phyloP scores from a whole-genome alignment of 345 rosid species.

The Populus pruinosa region DNA sequence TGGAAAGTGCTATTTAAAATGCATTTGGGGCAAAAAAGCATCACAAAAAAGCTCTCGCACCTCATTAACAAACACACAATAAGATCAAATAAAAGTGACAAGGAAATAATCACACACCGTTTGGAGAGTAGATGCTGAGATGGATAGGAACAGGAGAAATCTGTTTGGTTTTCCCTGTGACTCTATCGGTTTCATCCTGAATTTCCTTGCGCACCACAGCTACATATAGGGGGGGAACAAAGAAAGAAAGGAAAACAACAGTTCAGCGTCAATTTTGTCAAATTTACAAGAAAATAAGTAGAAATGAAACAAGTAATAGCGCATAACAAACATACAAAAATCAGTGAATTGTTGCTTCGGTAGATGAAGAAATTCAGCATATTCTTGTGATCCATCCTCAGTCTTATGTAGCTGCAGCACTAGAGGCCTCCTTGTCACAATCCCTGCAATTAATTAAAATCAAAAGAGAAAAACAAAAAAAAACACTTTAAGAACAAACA shows the following conservation, averaged over 20 bases:
- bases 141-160: constrained; percentile 94
- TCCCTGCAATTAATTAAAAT: constrained; percentile 43
- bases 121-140: constrained; percentile 86
- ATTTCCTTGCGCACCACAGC: constrained; percentile 83
- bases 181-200: constrained; percentile 87
- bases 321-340: constrained; percentile 21
- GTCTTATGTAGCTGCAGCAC: constrained; percentile 44
- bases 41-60: not conserved
- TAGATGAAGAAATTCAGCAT: constrained; percentile 42
- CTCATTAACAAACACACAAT: not conserved
- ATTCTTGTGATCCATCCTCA: constrained; percentile 33
- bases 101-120: constrained; percentile 37
- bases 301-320: not conserved
- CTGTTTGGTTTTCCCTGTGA: constrained; percentile 82
- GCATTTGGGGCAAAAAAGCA: too few species aligned
- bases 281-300: not conserved
- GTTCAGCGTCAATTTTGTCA: not conserved
- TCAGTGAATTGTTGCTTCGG: constrained; percentile 35
- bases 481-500: not conserved
- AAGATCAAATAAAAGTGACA: not conserved
- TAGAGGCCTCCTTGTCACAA: constrained; percentile 50
- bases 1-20: too few species aligned
- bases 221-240: constrained; percentile 19
- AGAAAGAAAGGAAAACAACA: not conserved
- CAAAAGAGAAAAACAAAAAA: not conserved